Evolutionary conservation across 2,329 filamentous ascomycete species (phyloP).

Genomic region (Corinectria fuckeliana): DNA sequence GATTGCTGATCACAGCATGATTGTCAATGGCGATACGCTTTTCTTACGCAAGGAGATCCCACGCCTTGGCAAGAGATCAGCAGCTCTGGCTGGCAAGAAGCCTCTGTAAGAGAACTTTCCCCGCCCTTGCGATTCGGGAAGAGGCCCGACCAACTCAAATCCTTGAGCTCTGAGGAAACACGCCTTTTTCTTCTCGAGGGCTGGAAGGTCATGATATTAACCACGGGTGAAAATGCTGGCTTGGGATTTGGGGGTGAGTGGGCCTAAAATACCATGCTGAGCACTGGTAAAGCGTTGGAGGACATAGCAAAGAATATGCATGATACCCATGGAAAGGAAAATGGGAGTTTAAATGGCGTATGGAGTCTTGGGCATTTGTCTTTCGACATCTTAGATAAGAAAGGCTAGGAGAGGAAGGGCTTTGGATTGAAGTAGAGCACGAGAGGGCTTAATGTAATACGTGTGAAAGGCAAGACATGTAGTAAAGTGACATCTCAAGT

Average conservation of each 20-base stretch:
- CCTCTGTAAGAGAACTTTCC: slow-evolving; percentile 10
- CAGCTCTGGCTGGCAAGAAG: slow-evolving; percentile 35
- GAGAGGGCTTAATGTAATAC: no score
- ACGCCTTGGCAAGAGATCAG: slow-evolving; percentile 52
- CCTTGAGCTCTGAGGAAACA: background rate
- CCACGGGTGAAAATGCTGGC: background rate
- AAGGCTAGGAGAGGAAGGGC: background rate
- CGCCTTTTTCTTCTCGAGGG: no score
- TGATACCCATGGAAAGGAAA: slow-evolving; percentile 8
- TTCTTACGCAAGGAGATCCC: slow-evolving; percentile 62
- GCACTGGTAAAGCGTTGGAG: background rate
- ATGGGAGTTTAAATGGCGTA: background rate
- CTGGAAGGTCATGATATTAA: background rate
- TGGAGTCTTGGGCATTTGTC: background rate
- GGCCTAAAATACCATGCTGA: background rate
- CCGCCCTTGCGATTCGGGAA: background rate
- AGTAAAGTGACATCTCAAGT: background rate
- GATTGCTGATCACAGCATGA: slow-evolving; percentile 68
- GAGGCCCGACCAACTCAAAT: no score
- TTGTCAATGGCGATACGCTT: slow-evolving; percentile 63
- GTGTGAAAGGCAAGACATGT: background rate
- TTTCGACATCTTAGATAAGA: background rate
- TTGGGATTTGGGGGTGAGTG: background rate
- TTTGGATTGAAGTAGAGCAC: background rate
- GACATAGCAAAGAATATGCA: background rate